These are phyloP conservation scores for Metschnikowia koreensis DNA, from an alignment of 805 yeast species.

Conservation along the genomic window DNA sequence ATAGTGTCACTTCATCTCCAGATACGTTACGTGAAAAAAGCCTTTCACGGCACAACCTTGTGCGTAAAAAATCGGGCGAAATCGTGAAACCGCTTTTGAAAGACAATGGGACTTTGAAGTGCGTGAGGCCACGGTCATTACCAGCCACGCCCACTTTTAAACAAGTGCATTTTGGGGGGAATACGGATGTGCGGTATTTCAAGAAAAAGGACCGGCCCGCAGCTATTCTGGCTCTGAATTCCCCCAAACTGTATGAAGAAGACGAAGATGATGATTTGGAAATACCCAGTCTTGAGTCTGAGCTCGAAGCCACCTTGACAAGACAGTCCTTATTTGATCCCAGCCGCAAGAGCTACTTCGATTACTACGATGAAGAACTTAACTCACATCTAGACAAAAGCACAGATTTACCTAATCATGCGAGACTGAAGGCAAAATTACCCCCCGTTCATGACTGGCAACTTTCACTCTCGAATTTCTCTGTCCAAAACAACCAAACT, in stretches of 20 bases:
- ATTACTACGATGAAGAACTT: conserved; percentile 20
- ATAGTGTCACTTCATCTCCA: not conserved
- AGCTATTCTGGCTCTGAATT: conserved; percentile 66
- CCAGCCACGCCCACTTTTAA: conserved; percentile 57
- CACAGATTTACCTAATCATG: conserved; percentile 20
- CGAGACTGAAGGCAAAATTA: conserved; percentile 7
- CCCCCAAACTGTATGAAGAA: conserved; percentile 43
- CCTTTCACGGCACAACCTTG: conserved; percentile 27
- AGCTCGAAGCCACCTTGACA: not conserved
- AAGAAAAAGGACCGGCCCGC: conserved; percentile 71
- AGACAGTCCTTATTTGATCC: conserved; percentile 4
- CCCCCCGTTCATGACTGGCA: conserved; percentile 38
- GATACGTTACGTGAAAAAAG: not conserved
- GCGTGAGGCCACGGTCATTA: conserved; percentile 33
- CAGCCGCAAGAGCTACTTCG: conserved; percentile 10
- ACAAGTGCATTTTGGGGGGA: conserved; percentile 78
- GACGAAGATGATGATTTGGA: conserved; percentile 21
- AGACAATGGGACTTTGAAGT: conserved; percentile 31
- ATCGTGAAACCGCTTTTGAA: conserved; percentile 66
- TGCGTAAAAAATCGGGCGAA: conserved; percentile 73
- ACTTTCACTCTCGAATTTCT: conserved; percentile 42
- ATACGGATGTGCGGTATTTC: conserved; percentile 68
- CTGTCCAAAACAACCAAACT: conserved; percentile 11
- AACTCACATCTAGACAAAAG: conserved; percentile 12
- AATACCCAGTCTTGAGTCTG: conserved; percentile 4